A percentile compares a stretch with the other conserved stretches of the same genome.
Evolutionary conservation across 257 asterid genomes (phyloP).

Genomic region (Petrea volubilis): DNA sequence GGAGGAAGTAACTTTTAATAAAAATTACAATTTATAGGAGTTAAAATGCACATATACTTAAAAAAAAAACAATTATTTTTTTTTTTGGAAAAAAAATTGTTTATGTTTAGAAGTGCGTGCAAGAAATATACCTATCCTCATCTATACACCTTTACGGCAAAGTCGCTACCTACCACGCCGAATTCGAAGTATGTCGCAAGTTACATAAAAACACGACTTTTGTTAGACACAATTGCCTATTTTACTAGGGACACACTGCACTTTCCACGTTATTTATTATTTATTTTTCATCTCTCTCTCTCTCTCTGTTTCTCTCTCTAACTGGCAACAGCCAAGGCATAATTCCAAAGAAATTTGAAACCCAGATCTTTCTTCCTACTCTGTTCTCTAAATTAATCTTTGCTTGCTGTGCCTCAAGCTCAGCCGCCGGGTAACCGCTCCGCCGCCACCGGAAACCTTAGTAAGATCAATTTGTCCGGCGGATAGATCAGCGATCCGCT

Average conservation of each 20-base stretch:
- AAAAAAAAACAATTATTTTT: too few species aligned
- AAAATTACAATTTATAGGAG: too few species aligned
- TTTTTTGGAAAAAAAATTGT: too few species aligned
- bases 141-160: not conserved
- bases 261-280: constrained; percentile 28
- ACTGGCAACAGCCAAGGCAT: not conserved
- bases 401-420: constrained; percentile 14
- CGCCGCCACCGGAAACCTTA: constrained; percentile 9
- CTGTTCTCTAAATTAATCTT: constrained; percentile 14
- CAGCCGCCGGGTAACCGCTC: constrained; percentile 19
- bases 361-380: constrained; percentile 38
- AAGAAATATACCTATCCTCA: too few species aligned
- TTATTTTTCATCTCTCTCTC: constrained; percentile 15
- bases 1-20: too few species aligned
- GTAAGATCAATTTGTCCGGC: constrained; percentile 22
- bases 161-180: constrained; percentile 11
- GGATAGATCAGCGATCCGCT: constrained; percentile 37
- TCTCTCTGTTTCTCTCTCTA: constrained; percentile 15
- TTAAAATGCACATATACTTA: too few species aligned
- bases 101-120: too few species aligned
- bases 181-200: constrained; percentile 13
- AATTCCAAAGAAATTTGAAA: constrained; percentile 15
- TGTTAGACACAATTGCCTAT: not conserved
- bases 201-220: not conserved
- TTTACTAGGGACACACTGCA: constrained; percentile 19